phyloP scores from a whole-genome alignment of 495 filamentous ascomycete genomes.

The Podospora fimiseda region DNA sequence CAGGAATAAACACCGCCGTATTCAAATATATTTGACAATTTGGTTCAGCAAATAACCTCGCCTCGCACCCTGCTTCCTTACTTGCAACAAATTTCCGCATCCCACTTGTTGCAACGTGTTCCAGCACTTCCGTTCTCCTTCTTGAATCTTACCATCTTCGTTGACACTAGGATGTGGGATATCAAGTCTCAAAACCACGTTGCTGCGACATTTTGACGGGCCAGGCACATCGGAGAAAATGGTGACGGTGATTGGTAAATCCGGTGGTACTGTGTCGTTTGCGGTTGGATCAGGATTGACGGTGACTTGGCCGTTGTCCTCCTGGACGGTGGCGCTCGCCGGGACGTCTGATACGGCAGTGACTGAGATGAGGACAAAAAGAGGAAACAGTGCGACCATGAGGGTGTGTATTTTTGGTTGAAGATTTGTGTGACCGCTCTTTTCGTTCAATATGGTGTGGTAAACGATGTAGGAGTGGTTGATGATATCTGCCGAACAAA shows the following conservation, averaged over 20 bases:
- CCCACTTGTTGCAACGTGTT: constrained; percentile 27
- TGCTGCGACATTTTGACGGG: constrained; percentile 32
- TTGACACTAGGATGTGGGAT: constrained; percentile 19
- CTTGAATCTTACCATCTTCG: constrained; percentile 9
- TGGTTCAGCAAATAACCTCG: constrained; percentile 33
- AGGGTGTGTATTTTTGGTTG: no score
- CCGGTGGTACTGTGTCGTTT: constrained; percentile 15
- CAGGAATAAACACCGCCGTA: constrained; percentile 35
- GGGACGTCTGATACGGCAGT: constrained; percentile 10
- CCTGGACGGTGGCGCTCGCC: constrained; percentile 16
- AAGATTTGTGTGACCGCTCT: no score
- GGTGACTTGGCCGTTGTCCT: constrained; percentile 31
- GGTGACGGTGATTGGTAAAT: constrained; percentile 27
- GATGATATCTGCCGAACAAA: no score
- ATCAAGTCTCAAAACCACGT: constrained; percentile 19
- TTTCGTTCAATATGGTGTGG: no score
- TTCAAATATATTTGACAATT: constrained; percentile 32
- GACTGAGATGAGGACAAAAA: constrained; percentile 2
- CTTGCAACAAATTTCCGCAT: constrained; percentile 32
- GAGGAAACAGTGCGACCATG: constrained; percentile 2
- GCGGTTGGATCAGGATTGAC: constrained; percentile 24
- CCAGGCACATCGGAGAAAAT: constrained; percentile 35
- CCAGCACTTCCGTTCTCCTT: constrained; percentile 20
- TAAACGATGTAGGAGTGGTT: no score
- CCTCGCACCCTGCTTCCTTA: constrained; percentile 34